Evolutionary conservation across 768 basidiomycete species (phyloP).

Genomic region (Russula dissimulans): DNA sequence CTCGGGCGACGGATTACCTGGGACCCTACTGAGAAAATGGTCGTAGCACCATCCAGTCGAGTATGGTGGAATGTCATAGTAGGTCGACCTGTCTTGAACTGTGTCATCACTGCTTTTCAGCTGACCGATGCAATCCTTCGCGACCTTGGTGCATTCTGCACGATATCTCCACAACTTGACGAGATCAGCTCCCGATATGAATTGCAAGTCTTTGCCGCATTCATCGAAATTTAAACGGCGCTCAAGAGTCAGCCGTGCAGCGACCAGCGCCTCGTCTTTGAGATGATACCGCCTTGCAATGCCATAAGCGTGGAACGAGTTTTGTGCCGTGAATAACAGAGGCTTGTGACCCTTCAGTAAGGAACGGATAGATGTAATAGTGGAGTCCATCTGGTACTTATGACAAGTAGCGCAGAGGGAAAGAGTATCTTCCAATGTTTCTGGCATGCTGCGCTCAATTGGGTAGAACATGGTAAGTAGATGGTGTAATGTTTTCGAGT

Average conservation of each 20-base stretch:
- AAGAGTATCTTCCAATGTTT: neutral
- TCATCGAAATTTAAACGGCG: neutral
- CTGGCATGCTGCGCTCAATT: neutral
- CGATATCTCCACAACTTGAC: neutral
- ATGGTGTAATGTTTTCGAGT: neutral
- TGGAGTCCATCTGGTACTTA: conserved; percentile 5
- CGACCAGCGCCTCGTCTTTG: neutral
- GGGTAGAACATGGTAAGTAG: neutral
- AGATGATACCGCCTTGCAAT: conserved; percentile 6
- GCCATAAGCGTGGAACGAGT: conserved; percentile 1
- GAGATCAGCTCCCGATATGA: neutral
- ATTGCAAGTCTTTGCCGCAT: neutral
- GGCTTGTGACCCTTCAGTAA: neutral
- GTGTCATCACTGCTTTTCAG: too few species aligned
- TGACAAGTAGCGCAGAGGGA: conserved; percentile 1
- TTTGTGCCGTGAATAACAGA: neutral
- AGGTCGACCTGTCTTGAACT: too few species aligned
- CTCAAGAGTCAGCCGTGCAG: neutral
- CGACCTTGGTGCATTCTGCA: neutral
- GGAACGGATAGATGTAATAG: neutral
- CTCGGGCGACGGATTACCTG: too few species aligned
- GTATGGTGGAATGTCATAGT: too few species aligned
- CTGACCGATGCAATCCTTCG: neutral
- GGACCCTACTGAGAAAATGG: too few species aligned
- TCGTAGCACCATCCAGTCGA: too few species aligned